Evolutionary conservation across 345 rosid genomes (phyloP), one percentile per base, ranked within the genome.

Genomic region (Heritiera fomes): DNA sequence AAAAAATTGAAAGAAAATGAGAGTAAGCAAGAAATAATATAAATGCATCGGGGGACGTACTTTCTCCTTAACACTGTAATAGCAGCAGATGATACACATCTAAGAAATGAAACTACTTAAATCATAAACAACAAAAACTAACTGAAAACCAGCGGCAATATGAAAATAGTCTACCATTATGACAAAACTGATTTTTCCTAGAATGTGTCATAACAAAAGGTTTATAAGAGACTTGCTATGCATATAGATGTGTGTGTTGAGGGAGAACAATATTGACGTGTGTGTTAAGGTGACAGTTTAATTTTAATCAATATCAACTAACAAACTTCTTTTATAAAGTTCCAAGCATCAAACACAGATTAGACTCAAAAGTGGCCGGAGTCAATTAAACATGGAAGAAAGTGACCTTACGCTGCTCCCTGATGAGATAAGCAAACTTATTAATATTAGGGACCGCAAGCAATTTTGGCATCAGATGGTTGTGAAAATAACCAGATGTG

Each of bases 391-490:
- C 49, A 46, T 45, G 8, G 40, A 56, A n/a, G 28, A 64, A 61
- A 64, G 23, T 0, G 77, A 93, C 99, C 98, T 91, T 91, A 85
- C 92, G 91, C 78, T 94, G 99, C 87, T 94, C 98, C 75, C 83
- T 85, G 46, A 94, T 89, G 81, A 94, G 98, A 88, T 91, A 75
- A 77, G 95, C 91, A 88, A 84, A 94, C 88, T 94, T 96, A 80
- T 91, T 95, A 50, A 96, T 91, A 77, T 96, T 91, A 20, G 98
- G 99, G 40, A 96, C 98, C 32, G 95, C 99, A 74, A 94, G 91
- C 80, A 96, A 85, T 80, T 94, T 96, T 28, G 98, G 99, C 97
- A 94, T 94, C 71, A 96, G 88, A 58, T 93, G 94, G 81, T 96
- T 94, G 73, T 98, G 92, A 63, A 96, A 96, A 81, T 87, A 87